These are phyloP conservation scores for Cercospora sp. DNA, from an alignment of 2,329 filamentous ascomycete species.

Conservation along the genomic window DNA sequence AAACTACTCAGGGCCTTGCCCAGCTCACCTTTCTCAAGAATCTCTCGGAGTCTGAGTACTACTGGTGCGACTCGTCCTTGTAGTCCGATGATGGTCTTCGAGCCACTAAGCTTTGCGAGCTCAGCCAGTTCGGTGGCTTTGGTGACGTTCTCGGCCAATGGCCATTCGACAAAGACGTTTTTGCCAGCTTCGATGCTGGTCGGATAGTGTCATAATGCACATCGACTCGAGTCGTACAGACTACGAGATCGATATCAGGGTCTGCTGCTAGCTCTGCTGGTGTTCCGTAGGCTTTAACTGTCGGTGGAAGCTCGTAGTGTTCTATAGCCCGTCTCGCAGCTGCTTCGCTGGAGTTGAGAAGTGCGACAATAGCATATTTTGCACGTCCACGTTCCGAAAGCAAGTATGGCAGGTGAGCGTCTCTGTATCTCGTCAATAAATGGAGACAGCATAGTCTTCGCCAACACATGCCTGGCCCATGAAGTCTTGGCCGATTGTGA, in stretches of 20 bases:
- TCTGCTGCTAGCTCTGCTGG: constrained; percentile 49
- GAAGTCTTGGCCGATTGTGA: constrained; percentile 54
- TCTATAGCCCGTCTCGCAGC: constrained; percentile 48
- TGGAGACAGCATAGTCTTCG: neutral
- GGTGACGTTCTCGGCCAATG: constrained; percentile 49
- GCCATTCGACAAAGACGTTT: constrained; percentile 47
- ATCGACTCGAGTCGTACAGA: constrained; percentile 48
- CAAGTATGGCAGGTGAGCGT: constrained; percentile 62
- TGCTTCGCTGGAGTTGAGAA: constrained; percentile 51
- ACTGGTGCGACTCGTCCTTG: constrained; percentile 49
- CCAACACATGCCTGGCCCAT: constrained; percentile 50
- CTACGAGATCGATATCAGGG: constrained; percentile 51
- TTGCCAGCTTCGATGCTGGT: constrained; percentile 45
- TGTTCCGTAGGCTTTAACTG: constrained; percentile 48
- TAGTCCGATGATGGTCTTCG: constrained; percentile 51
- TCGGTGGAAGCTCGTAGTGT: constrained; percentile 41
- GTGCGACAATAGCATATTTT: constrained; percentile 52
- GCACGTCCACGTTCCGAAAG: constrained; percentile 46
- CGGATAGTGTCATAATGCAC: constrained; percentile 47
- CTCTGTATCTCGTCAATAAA: constrained; percentile 26
- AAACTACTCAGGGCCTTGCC: constrained; percentile 43
- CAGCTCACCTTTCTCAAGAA: constrained; percentile 47
- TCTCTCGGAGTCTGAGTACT: constrained; percentile 45
- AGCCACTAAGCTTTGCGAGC: constrained; percentile 45
- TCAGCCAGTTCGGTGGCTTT: constrained; percentile 47